A percentile compares a stretch with the other conserved stretches of the same genome.
phyloP scores from a whole-genome alignment of 495 filamentous ascomycete genomes.

The Parmelia sp. region DNA sequence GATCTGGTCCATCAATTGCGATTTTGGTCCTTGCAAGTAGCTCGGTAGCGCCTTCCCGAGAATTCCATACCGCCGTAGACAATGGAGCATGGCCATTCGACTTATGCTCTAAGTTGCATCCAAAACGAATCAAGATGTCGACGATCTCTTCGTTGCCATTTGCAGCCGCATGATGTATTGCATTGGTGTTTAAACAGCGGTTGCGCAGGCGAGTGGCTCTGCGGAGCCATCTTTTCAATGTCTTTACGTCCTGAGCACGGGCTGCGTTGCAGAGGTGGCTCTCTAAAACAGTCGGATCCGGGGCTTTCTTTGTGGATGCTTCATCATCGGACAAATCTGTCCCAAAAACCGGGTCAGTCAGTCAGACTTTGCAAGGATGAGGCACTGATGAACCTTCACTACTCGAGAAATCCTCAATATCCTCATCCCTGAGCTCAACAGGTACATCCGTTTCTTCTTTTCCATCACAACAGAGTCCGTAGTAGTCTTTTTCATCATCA shows the following conservation, averaged over 20 bases:
- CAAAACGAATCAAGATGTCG: conserved; percentile 6
- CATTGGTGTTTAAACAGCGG: neutral
- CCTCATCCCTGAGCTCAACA: conserved; percentile 1
- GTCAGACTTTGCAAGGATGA: conserved; percentile 1
- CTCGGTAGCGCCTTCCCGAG: conserved; percentile 1
- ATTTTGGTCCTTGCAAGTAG: conserved; percentile 3
- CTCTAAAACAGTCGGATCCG: conserved; percentile 6
- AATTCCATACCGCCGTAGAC: conserved; percentile 7
- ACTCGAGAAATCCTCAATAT: conserved; percentile 1
- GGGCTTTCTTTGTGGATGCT: neutral
- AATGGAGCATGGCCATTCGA: neutral
- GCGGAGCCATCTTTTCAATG: conserved; percentile 5
- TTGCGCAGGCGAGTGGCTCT: conserved; percentile 6
- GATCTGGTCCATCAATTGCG: conserved; percentile 2
- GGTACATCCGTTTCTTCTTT: neutral
- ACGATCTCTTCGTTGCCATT: conserved; percentile 7
- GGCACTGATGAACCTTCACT: conserved; percentile 2
- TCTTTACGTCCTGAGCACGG: conserved; percentile 3
- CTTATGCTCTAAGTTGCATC: conserved; percentile 5
- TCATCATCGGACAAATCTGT: conserved; percentile 3
- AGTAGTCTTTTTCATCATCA: neutral
- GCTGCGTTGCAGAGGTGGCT: conserved; percentile 5
- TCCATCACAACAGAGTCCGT: conserved; percentile 2
- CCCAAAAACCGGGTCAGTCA: neutral
- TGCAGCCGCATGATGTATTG: conserved; percentile 4